Conservation (phyloP, 2,329 filamentous ascomycete genomes). For the Pseudocercospora cruenta region DNA sequence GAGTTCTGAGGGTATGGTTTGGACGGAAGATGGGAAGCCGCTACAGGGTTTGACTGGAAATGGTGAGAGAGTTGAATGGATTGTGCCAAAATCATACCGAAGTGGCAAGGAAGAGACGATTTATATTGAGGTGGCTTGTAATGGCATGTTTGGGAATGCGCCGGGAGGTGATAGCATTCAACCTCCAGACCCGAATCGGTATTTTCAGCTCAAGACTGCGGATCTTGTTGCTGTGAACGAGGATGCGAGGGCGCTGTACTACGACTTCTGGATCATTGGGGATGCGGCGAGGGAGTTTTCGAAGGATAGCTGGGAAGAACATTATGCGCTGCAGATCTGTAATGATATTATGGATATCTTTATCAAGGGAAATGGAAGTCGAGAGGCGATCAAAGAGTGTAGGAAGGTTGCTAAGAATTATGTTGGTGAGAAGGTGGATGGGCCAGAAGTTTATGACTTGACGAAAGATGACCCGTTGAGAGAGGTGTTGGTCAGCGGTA, state of each 20-base stretch:
- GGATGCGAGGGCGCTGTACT: conserved; percentile 77
- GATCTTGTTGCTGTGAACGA: conserved; percentile 89
- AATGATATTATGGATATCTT: conserved; percentile 91
- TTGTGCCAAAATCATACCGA: conserved; percentile 77
- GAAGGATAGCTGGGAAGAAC: conserved; percentile 82
- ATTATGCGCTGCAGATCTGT: conserved; percentile 79
- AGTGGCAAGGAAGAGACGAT: conserved; percentile 86
- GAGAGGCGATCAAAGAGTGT: conserved; percentile 76
- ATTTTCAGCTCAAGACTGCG: conserved; percentile 74
- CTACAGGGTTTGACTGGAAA: conserved; percentile 90
- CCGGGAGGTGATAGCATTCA: conserved; percentile 83
- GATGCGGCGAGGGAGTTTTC: conserved; percentile 93
- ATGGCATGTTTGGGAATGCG: conserved; percentile 96
- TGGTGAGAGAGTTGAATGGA: conserved; percentile 88
- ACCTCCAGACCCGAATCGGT: conserved; percentile 82
- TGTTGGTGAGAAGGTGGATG: conserved; percentile 78
- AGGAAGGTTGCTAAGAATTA: conserved; percentile 84
- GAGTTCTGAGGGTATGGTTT: conserved; percentile 91
- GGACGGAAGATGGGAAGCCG: conserved; percentile 85
- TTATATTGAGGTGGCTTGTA: conserved; percentile 98
- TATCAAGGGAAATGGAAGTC: conserved; percentile 71
- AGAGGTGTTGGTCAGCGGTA: conserved; percentile 78
- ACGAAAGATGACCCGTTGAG: conserved; percentile 52
- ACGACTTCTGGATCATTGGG: conserved; percentile 94
- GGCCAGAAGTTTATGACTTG: conserved; percentile 75